These are phyloP conservation scores for Phytophthora sp. DNA, from an alignment of 352 stramenopile species.

Conservation along the genomic window DNA sequence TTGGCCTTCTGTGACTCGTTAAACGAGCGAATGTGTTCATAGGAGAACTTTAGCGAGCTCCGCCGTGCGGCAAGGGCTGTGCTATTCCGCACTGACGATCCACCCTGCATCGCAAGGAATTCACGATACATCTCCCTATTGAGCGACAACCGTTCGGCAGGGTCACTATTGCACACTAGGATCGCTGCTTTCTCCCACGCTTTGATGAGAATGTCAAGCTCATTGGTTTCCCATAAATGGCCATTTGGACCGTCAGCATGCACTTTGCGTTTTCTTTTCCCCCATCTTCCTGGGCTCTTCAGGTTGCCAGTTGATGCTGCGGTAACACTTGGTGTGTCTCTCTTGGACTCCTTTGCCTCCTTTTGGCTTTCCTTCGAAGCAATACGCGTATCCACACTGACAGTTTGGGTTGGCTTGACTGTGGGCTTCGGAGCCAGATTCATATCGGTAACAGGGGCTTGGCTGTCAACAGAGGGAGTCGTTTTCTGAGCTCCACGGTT, in stretches of 20 bases:
- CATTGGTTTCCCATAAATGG: constrained; percentile 37
- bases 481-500: background rate
- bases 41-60: constrained; percentile 48
- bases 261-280: constrained; percentile 31
- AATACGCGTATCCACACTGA: background rate
- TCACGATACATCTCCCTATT: constrained; percentile 46
- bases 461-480: background rate
- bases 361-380: background rate
- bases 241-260: constrained; percentile 27
- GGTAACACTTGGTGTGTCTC: background rate
- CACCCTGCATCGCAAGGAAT: constrained; percentile 41
- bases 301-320: background rate
- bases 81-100: constrained; percentile 36
- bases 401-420: background rate
- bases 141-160: constrained; percentile 27
- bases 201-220: constrained; percentile 38
- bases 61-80: constrained; percentile 38
- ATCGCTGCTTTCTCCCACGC: constrained; percentile 45
- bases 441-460: background rate
- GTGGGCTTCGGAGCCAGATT: background rate
- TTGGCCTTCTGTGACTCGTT: constrained; percentile 41
- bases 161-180: constrained; percentile 28
- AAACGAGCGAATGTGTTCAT: constrained; percentile 37
- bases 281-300: background rate
- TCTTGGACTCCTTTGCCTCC: background rate